Conservation (phyloP, 495 filamentous ascomycete genomes). For the Pyrenula aspistea region DNA sequence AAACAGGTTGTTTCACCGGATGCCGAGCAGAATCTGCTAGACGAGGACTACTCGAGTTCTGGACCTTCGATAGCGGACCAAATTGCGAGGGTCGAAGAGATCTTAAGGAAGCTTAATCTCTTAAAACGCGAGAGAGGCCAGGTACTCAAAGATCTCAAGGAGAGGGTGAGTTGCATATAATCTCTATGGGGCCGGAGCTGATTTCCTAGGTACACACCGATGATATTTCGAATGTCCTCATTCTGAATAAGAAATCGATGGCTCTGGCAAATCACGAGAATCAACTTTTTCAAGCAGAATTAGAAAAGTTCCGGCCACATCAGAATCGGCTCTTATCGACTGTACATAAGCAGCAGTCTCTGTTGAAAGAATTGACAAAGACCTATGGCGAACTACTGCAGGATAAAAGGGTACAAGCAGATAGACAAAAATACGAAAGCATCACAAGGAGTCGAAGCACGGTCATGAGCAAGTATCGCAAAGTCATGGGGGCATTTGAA, state of each 20-base stretch:
- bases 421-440: conserved; percentile 86
- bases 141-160: conserved; percentile 91
- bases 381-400: conserved; percentile 82
- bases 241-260: conserved; percentile 93
- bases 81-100: conserved; percentile 77
- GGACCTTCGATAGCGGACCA: conserved; percentile 75
- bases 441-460: conserved; percentile 72
- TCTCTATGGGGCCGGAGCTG: conserved; percentile 1
- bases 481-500: conserved; percentile 83
- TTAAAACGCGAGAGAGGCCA: conserved; percentile 83
- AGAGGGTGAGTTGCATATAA: conserved; percentile 55
- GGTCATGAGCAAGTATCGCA: conserved; percentile 80
- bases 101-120: conserved; percentile 81
- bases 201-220: conserved; percentile 70
- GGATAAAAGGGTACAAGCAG: conserved; percentile 84
- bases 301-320: conserved; percentile 92
- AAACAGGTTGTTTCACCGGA: conserved; percentile 42
- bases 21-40: conserved; percentile 66
- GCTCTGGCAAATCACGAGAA: conserved; percentile 61
- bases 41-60: conserved; percentile 80
- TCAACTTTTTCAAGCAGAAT: conserved; percentile 82
- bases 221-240: conserved; percentile 92
- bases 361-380: conserved; percentile 90
- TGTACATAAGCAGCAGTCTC: conserved; percentile 80
- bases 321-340: conserved; percentile 85